Evolutionary conservation across 2,329 filamentous ascomycete species (phyloP).

Genomic region (Claviceps pazoutovae): DNA sequence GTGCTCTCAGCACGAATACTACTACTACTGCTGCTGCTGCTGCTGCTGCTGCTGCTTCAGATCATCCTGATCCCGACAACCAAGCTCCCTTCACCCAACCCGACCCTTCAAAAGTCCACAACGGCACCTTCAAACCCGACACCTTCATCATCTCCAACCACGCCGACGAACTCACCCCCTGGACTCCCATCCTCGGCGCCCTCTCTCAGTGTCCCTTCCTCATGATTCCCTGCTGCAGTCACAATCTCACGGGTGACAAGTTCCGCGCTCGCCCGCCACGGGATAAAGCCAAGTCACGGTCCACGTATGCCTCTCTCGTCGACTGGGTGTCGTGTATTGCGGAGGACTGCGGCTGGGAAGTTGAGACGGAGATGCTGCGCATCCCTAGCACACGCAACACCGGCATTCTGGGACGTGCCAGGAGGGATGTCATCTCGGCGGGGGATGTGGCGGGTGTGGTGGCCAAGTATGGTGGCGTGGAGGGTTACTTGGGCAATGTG

Average conservation of each 20-base stretch:
- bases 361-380: slow-evolving; percentile 73
- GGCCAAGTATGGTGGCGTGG: slow-evolving; percentile 38
- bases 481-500: slow-evolving; percentile 46
- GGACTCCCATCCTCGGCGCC: slow-evolving; percentile 80
- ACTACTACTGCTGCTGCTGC: too few species aligned
- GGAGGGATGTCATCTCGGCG: not conserved
- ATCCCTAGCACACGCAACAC: slow-evolving; percentile 89
- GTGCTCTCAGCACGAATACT: too few species aligned
- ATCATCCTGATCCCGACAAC: too few species aligned
- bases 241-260: slow-evolving; percentile 61
- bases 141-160: slow-evolving; percentile 97
- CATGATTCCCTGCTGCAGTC: slow-evolving; percentile 90
- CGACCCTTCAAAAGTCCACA: slow-evolving; percentile 22
- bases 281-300: slow-evolving; percentile 37
- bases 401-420: slow-evolving; percentile 51
- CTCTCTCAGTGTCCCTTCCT: slow-evolving; percentile 70
- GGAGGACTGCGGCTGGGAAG: slow-evolving; percentile 55
- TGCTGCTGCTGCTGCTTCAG: too few species aligned
- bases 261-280: slow-evolving; percentile 53
- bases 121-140: slow-evolving; percentile 54
- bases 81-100: not conserved
- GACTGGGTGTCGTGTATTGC: slow-evolving; percentile 62
- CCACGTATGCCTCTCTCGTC: slow-evolving; percentile 73
- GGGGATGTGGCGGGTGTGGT: slow-evolving; percentile 30
- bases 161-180: slow-evolving; percentile 87